Percentiles rank a stretch among this genome's conserved stretches.
These are phyloP conservation scores for Dactylellina sp. DNA, from an alignment of 2,329 filamentous ascomycete species.

Conservation along the genomic window DNA sequence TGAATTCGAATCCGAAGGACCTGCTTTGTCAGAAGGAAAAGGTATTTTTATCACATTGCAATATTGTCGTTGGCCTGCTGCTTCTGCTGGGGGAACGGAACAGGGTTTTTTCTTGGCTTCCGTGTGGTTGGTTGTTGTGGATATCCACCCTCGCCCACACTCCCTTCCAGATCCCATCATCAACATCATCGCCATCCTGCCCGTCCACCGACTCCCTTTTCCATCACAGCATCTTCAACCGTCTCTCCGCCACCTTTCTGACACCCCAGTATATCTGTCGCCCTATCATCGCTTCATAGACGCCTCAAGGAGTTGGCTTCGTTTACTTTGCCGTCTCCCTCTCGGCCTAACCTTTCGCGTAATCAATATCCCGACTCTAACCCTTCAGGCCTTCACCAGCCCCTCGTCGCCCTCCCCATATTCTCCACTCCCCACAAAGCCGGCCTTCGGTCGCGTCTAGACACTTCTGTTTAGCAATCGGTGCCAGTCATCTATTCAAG, in stretches of 20 bases:
- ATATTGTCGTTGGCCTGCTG: too few relatives aligned
- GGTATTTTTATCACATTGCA: too few relatives aligned
- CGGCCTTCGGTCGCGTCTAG: background rate
- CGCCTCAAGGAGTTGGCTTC: background rate
- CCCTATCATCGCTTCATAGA: background rate
- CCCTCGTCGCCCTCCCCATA: constrained; percentile 12
- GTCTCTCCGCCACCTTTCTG: background rate
- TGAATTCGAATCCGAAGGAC: too few relatives aligned
- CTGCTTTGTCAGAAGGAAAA: too few relatives aligned
- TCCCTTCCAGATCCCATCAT: constrained; percentile 2
- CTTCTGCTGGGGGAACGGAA: constrained; percentile 2
- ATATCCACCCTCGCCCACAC: constrained; percentile 1
- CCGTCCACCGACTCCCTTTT: background rate
- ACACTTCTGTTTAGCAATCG: background rate
- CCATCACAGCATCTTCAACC: background rate
- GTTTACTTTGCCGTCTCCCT: background rate
- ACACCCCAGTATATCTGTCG: background rate
- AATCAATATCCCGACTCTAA: constrained; percentile 16
- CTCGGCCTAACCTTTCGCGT: constrained; percentile 19
- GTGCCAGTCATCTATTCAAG: constrained; percentile 4
- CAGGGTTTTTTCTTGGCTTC: constrained; percentile 30
- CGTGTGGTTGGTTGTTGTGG: constrained; percentile 37
- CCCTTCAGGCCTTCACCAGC: constrained; percentile 29
- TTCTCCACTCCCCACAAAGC: background rate
- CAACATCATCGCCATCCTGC: constrained; percentile 38